A percentile compares a stretch with the other conserved stretches of the same genome.
These are phyloP conservation scores for Cyberlindnera mycetangii DNA, from an alignment of 805 yeast genomes.

Conservation along the genomic window DNA sequence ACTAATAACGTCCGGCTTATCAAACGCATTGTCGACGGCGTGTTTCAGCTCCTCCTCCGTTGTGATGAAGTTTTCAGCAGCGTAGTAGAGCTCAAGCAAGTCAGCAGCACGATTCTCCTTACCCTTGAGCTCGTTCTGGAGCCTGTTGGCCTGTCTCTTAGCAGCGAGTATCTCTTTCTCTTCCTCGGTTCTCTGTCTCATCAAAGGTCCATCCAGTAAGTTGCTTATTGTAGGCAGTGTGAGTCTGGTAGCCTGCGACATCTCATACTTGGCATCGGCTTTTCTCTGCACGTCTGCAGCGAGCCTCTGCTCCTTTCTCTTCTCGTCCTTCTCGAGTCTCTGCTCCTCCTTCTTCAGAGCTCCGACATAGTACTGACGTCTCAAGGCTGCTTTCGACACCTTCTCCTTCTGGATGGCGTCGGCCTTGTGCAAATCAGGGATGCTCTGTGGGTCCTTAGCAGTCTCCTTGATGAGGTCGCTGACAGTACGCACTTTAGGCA, in stretches of 20 bases:
- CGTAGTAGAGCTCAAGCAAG: conserved; percentile 69
- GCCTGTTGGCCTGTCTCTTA: conserved; percentile 68
- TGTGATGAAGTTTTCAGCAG: conserved; percentile 64
- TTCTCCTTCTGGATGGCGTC: conserved; percentile 28
- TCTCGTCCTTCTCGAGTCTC: conserved; percentile 33
- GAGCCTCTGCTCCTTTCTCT: conserved; percentile 27
- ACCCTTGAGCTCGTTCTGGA: conserved; percentile 47
- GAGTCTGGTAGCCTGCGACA: conserved; percentile 50
- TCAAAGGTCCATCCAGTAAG: conserved; percentile 62
- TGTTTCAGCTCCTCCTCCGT: conserved; percentile 62
- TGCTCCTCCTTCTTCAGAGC: conserved; percentile 41
- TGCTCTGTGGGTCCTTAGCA: conserved; percentile 43
- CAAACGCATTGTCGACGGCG: conserved; percentile 56
- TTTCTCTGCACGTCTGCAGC: conserved; percentile 28
- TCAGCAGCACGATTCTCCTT: conserved; percentile 52
- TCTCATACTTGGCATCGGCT: conserved; percentile 38
- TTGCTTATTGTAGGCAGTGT: conserved; percentile 80
- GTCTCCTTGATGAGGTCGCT: conserved; percentile 54
- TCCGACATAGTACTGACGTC: conserved; percentile 68
- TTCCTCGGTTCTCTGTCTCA: conserved; percentile 69
- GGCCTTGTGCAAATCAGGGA: conserved; percentile 23
- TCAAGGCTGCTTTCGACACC: conserved; percentile 51
- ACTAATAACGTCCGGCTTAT: background rate
- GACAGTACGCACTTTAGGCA: conserved; percentile 54
- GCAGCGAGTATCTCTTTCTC: conserved; percentile 55